Conservation (phyloP, 495 filamentous ascomycete species). For the Physcia stellaris region DNA sequence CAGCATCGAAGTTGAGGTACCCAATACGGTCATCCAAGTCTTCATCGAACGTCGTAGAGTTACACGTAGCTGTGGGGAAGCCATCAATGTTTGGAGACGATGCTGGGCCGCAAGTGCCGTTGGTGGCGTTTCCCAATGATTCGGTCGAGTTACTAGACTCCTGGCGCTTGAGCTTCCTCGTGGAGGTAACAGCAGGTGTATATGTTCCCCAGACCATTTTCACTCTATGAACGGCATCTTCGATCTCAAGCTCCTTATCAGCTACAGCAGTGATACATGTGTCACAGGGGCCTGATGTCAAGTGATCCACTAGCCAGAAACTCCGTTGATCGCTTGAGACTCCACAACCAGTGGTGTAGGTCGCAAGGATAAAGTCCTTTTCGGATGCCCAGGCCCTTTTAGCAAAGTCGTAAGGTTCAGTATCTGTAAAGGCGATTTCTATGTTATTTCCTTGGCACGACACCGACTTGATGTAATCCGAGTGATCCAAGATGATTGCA, state of each 20-base stretch:
- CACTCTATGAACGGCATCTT: background rate
- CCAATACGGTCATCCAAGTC: constrained; percentile 1
- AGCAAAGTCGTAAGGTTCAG: background rate
- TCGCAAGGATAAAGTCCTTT: background rate
- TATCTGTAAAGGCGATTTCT: background rate
- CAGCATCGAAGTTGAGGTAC: background rate
- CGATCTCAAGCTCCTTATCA: background rate
- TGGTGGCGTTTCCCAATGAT: background rate
- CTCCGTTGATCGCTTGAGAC: background rate
- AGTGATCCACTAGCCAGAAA: constrained; percentile 1
- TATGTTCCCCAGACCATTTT: background rate
- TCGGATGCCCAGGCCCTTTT: constrained; percentile 1
- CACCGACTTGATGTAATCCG: background rate
- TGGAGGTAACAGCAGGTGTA: background rate
- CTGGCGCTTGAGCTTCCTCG: background rate
- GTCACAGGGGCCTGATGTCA: background rate
- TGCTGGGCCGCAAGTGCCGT: background rate
- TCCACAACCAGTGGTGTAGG: background rate
- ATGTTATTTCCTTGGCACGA: background rate
- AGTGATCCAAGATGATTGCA: constrained; percentile 2
- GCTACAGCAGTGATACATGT: background rate
- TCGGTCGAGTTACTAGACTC: background rate
- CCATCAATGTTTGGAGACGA: constrained; percentile 2
- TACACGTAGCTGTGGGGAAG: background rate
- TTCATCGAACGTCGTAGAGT: constrained; percentile 1